Evolutionary conservation across 352 stramenopile species (phyloP).

Genomic region (Globisporangium megalacanthum): DNA sequence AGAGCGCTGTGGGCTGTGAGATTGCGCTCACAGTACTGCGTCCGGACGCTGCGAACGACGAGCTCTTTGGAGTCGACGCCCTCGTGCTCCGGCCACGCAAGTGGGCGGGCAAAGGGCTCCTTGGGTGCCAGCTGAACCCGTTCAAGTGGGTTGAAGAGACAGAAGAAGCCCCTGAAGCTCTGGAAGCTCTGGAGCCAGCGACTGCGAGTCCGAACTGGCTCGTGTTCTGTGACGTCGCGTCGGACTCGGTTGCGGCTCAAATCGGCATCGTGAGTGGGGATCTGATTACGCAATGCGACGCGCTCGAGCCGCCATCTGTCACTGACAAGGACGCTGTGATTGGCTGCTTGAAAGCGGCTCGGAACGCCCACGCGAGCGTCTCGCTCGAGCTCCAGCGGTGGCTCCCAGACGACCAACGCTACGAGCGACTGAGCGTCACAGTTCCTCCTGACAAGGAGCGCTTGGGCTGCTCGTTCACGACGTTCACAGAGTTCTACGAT

Average conservation of each 20-base stretch:
- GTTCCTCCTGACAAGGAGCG: slow-evolving; percentile 11
- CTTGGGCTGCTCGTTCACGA: slow-evolving; percentile 46
- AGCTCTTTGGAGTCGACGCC: slow-evolving; percentile 1
- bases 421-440: slow-evolving; percentile 24
- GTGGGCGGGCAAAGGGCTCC: slow-evolving; percentile 58
- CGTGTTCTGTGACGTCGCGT: slow-evolving; percentile 37
- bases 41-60: background rate
- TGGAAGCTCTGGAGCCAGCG: background rate
- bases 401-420: slow-evolving; percentile 35
- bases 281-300: slow-evolving; percentile 35
- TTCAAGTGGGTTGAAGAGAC: slow-evolving; percentile 40
- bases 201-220: slow-evolving; percentile 10
- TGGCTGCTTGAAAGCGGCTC: slow-evolving; percentile 11
- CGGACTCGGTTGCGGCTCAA: slow-evolving; percentile 21
- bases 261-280: slow-evolving; percentile 40
- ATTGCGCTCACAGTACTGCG: slow-evolving; percentile 39
- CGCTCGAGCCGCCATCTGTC: slow-evolving; percentile 8
- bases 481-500: slow-evolving; percentile 50
- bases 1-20: slow-evolving; percentile 29
- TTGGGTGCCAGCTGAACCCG: slow-evolving; percentile 55
- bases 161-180: no score
- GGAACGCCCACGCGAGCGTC: slow-evolving; percentile 12
- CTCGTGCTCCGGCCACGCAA: slow-evolving; percentile 31
- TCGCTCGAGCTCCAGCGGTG: slow-evolving; percentile 42
- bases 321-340: slow-evolving; percentile 16